Percentiles rank a stretch among this genome's conserved stretches.
phyloP scores from a whole-genome alignment of 768 basidiomycete species.

The Trametes cubensis region DNA sequence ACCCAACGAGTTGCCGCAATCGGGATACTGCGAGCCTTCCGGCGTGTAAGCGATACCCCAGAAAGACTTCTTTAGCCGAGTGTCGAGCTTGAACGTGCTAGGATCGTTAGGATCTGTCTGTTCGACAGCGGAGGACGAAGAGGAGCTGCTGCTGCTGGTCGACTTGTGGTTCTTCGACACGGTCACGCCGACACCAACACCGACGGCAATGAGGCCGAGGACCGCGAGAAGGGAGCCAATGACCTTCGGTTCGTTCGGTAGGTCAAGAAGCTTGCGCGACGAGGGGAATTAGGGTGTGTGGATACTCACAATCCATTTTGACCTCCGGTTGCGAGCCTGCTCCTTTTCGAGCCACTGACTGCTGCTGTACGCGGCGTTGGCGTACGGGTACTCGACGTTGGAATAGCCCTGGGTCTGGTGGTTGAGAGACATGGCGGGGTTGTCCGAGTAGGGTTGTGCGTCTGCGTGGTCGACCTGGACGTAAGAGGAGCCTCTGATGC shows the following conservation, averaged over 20 bases:
- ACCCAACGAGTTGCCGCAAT: constrained; percentile 59
- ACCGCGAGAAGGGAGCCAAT: constrained; percentile 51
- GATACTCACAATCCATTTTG: constrained; percentile 59
- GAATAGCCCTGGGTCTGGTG: constrained; percentile 32
- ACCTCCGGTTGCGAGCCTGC: constrained; percentile 33
- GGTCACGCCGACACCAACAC: constrained; percentile 64
- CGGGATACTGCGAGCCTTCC: constrained; percentile 65
- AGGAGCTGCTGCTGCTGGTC: constrained; percentile 34
- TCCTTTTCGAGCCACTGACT: constrained; percentile 47
- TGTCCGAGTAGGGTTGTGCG: constrained; percentile 14
- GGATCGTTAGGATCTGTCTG: constrained; percentile 66
- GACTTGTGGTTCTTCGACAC: constrained; percentile 57
- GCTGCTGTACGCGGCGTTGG: constrained; percentile 31
- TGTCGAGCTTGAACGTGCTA: constrained; percentile 72
- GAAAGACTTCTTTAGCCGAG: constrained; percentile 70
- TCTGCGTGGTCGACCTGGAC: constrained; percentile 26
- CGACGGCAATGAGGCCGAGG: constrained; percentile 55
- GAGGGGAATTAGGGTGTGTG: neutral
- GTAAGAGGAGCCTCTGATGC: constrained; percentile 23
- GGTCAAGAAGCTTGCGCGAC: neutral
- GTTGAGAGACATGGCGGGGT: constrained; percentile 29
- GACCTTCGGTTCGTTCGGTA: constrained; percentile 43
- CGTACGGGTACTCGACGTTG: constrained; percentile 35
- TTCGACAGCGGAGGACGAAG: constrained; percentile 29
- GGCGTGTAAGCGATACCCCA: constrained; percentile 92